Conservation (phyloP, 1,284 basidiomycete genomes). For the Cutaneotrichosporon mucoides region DNA sequence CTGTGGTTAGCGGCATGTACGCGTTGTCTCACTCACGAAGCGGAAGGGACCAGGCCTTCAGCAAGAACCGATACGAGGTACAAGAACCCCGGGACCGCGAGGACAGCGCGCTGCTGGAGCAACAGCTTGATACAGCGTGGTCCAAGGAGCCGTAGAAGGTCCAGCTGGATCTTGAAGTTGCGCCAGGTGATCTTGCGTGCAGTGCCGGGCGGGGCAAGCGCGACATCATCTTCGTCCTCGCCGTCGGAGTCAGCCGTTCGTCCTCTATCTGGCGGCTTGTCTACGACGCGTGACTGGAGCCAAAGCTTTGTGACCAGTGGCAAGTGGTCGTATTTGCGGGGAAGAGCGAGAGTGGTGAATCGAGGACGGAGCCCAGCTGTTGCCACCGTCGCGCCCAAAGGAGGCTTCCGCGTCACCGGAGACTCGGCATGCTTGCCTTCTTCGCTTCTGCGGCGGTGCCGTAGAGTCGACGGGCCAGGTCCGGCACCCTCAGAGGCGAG, state of each 20-base stretch:
- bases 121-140: not conserved
- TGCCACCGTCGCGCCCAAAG: not conserved
- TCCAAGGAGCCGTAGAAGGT: not conserved
- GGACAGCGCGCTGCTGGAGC: not conserved
- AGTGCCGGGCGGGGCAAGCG: too few species aligned
- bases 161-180: slow-evolving; percentile 5
- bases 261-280: not conserved
- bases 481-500: too few species aligned
- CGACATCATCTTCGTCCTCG: slow-evolving; percentile 47
- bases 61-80: too few species aligned
- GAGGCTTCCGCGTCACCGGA: too few species aligned
- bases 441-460: too few species aligned
- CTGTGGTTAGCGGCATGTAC: not conserved
- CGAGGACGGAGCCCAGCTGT: not conserved
- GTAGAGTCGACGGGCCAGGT: too few species aligned
- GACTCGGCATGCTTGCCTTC: not conserved
- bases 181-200: not conserved
- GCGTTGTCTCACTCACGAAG: not conserved
- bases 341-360: not conserved
- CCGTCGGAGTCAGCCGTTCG: too few species aligned
- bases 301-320: slow-evolving; percentile 73
- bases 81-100: not conserved
- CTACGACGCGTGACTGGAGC: not conserved
- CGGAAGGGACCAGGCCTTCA: not conserved
- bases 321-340: slow-evolving; percentile 59